Evolutionary conservation across 164 flowering plant species (phyloP), one percentile per base, ranked within the genome.

Genomic region (Echeveria elegans): DNA sequence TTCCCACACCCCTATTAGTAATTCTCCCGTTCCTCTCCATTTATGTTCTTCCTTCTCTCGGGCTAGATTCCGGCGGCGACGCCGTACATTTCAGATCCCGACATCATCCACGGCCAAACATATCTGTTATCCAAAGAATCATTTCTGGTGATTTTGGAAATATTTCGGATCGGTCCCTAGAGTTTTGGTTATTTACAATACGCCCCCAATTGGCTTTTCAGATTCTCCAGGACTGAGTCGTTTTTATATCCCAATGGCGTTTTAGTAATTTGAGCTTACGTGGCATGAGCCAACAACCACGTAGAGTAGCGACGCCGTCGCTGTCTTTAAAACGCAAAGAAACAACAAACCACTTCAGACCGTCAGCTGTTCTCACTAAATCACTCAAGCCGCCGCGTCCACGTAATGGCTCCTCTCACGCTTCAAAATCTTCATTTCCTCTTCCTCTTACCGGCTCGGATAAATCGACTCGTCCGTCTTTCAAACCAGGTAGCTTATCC

Each of bases 281-380:
- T 58, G 62, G 28, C 62, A 58, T 58, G 62, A 58, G 26, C 62
- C 62, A 28, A 58, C 62, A 28, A 58, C 62, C 62, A 5, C 62
- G 62, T 30, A 28, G 62, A 23, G 62, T 58, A 0, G 31, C 60
- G 60, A 53, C 62, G 62, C 8, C 62, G 62, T 16, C 45, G 14
- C 45, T 40, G 45, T 58, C 62, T 14, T 4, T 24, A 14, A 58
- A 58, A 16, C 62, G 62, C 5, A 58, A 58, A 6, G 62, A 58
- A n/a, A n/a, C n/a, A 7, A 58, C 15, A 58, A 30, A 58, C 5
- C 45, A 40, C 45, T 40, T 40, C 12, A 40, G 12, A 10, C 45
- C 45, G 12, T 10, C 45, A 16, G 15, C 10, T 12, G 14, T 40
- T 10, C 14, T 40, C 45, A 58, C 62, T 2, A 58, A 26, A 19